Percentiles rank a stretch among this genome's conserved stretches.
phyloP scores from a whole-genome alignment of 1,139 yeast species.

The Magnusiomyces tetraspermus region DNA sequence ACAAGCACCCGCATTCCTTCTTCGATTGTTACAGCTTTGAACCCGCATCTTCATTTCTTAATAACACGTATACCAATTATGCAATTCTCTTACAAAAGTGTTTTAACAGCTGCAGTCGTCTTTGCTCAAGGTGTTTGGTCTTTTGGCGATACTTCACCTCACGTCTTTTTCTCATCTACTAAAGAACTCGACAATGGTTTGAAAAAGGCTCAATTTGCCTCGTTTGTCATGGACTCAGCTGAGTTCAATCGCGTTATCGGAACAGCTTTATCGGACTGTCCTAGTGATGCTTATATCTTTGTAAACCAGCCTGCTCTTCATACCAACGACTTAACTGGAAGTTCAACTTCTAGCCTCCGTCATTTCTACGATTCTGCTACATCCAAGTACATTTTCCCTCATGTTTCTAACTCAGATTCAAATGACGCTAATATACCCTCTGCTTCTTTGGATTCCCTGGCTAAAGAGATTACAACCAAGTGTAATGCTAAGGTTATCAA shows the following conservation, averaged over 20 bases:
- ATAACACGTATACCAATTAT: too few species aligned
- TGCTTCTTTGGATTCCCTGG: not conserved
- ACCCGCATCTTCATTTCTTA: too few species aligned
- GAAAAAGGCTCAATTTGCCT: conserved; percentile 2
- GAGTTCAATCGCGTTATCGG: conserved; percentile 16
- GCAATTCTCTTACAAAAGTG: conserved; percentile 10
- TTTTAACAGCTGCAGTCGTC: conserved; percentile 8
- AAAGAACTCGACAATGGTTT: conserved; percentile 8
- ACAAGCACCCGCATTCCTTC: too few species aligned
- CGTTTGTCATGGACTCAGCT: conserved; percentile 9
- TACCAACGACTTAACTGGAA: conserved; percentile 26
- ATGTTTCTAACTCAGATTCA: conserved; percentile 5
- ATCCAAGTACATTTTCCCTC: conserved; percentile 15
- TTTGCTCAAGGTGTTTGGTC: conserved; percentile 15
- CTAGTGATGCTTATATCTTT: conserved; percentile 33
- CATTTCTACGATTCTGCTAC: conserved; percentile 22
- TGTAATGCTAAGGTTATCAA: conserved; percentile 15
- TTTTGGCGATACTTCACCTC: conserved; percentile 22
- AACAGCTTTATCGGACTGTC: conserved; percentile 25
- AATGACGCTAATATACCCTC: conserved; percentile 5
- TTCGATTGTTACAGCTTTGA: too few species aligned
- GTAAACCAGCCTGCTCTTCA: conserved; percentile 32
- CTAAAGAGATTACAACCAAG: not conserved
- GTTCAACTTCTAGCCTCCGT: conserved; percentile 20
- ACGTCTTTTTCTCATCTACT: conserved; percentile 11